phyloP scores from a whole-genome alignment of 768 basidiomycete species.

The Plicaturopsis crispa region DNA sequence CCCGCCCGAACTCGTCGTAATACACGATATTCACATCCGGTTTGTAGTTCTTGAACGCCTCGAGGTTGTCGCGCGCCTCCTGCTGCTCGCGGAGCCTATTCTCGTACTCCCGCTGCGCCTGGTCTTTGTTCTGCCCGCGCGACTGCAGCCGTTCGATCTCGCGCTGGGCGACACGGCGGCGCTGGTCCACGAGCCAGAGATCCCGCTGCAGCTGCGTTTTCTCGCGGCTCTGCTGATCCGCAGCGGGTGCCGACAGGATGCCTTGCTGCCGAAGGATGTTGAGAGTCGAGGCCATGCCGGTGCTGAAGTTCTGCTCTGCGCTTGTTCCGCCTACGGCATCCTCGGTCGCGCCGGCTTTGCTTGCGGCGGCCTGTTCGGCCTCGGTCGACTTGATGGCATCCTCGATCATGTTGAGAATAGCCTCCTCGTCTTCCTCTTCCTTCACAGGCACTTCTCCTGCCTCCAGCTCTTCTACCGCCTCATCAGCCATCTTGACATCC shows the following conservation, averaged over 20 bases:
- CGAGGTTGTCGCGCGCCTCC: conserved; percentile 75
- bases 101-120: conserved; percentile 91
- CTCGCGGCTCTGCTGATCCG: conserved; percentile 73
- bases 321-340: conserved; percentile 52
- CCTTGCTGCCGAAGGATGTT: conserved; percentile 89
- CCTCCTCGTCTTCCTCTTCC: conserved; percentile 71
- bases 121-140: conserved; percentile 81
- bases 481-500: conserved; percentile 58
- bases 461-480: conserved; percentile 67
- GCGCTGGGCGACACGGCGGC: conserved; percentile 64
- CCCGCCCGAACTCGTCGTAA: conserved; percentile 90
- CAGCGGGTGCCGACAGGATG: conserved; percentile 56
- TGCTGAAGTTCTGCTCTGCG: conserved; percentile 69
- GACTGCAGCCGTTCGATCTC: conserved; percentile 74
- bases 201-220: conserved; percentile 78
- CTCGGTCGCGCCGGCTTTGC: conserved; percentile 22
- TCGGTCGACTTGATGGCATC: conserved; percentile 58
- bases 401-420: conserved; percentile 75
- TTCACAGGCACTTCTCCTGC: conserved; percentile 76
- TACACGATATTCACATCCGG: conserved; percentile 96
- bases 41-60: conserved; percentile 89
- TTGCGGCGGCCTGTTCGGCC: conserved; percentile 36
- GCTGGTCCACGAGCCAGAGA: conserved; percentile 84
- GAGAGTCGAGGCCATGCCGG: conserved; percentile 85
- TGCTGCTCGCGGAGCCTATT: conserved; percentile 88